Conservation (phyloP, 768 basidiomycete genomes). For the Rhizopogon sp. region DNA sequence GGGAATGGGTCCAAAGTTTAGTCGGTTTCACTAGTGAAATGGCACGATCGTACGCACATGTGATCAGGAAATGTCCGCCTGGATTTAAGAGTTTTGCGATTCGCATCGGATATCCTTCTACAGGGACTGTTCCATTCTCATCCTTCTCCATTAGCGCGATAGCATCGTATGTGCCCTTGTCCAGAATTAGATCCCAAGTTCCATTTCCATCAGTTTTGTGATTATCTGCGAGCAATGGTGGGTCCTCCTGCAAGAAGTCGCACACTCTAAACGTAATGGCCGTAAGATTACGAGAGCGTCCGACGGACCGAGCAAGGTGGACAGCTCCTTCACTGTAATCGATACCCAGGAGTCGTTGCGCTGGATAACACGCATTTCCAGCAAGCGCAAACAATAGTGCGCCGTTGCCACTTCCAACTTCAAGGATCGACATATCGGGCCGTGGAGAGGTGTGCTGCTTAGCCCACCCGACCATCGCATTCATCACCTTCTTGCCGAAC, state of each 20-base stretch:
- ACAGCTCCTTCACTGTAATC: slow-evolving; percentile 78
- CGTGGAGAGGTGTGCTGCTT: slow-evolving; percentile 47
- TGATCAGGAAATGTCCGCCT: slow-evolving; percentile 71
- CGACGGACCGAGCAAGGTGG: slow-evolving; percentile 54
- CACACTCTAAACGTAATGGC: slow-evolving; percentile 52
- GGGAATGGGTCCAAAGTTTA: neutral
- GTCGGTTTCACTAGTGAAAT: neutral
- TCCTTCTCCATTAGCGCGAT: slow-evolving; percentile 69
- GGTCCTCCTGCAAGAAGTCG: slow-evolving; percentile 61
- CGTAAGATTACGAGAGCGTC: slow-evolving; percentile 32
- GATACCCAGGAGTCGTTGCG: slow-evolving; percentile 51
- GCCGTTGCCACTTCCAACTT: slow-evolving; percentile 81
- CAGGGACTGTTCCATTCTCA: slow-evolving; percentile 45
- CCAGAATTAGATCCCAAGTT: slow-evolving; percentile 70
- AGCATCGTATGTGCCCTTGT: slow-evolving; percentile 89
- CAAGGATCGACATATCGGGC: slow-evolving; percentile 51
- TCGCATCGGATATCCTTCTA: slow-evolving; percentile 54
- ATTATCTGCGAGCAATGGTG: slow-evolving; percentile 25
- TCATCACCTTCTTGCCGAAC: slow-evolving; percentile 74
- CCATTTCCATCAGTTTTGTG: slow-evolving; percentile 7
- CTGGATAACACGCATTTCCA: slow-evolving; percentile 55
- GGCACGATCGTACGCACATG: slow-evolving; percentile 47
- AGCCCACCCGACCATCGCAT: slow-evolving; percentile 79
- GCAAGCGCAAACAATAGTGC: slow-evolving; percentile 65
- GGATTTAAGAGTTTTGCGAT: slow-evolving; percentile 54